Conservation (phyloP, 2,329 filamentous ascomycete species). For the Diaporthe sp. region DNA sequence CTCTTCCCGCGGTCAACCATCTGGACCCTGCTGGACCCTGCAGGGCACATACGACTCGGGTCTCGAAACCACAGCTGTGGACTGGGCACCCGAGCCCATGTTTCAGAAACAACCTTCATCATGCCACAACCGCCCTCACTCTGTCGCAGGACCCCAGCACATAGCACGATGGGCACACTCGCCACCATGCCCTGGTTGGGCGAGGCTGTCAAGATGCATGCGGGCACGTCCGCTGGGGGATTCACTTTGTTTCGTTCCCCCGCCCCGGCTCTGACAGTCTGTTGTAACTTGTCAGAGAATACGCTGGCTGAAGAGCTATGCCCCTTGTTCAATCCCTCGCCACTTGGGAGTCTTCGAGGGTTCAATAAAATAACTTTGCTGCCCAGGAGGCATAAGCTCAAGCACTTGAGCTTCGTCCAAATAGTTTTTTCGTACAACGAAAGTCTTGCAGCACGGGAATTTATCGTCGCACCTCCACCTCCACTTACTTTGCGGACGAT, state of each 20-base stretch:
- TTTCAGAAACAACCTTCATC: slow-evolving; percentile 13
- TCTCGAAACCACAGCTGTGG: slow-evolving; percentile 9
- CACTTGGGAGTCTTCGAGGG: not conserved
- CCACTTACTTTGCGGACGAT: not conserved
- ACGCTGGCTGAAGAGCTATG: not conserved
- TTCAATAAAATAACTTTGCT: not conserved
- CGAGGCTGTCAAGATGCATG: not conserved
- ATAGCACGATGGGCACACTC: slow-evolving; percentile 16
- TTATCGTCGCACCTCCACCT: not conserved
- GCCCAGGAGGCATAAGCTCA: not conserved
- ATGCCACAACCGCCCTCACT: not conserved
- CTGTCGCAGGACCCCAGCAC: slow-evolving; percentile 29
- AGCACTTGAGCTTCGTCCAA: not conserved
- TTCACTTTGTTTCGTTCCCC: slow-evolving; percentile 7
- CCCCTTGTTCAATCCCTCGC: not conserved
- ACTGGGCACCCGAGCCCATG: not conserved
- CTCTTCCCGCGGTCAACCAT: not conserved
- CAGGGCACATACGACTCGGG: not conserved
- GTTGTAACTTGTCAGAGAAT: slow-evolving; percentile 21
- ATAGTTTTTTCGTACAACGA: not conserved
- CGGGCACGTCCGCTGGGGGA: not conserved
- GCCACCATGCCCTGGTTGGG: not conserved
- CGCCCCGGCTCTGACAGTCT: not conserved
- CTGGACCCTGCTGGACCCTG: not conserved
- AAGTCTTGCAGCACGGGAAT: not conserved